Evolutionary conservation across 768 basidiomycete genomes (phyloP), one percentile per base, ranked within the genome.

Genomic region (Leccinum subtestaceum): DNA sequence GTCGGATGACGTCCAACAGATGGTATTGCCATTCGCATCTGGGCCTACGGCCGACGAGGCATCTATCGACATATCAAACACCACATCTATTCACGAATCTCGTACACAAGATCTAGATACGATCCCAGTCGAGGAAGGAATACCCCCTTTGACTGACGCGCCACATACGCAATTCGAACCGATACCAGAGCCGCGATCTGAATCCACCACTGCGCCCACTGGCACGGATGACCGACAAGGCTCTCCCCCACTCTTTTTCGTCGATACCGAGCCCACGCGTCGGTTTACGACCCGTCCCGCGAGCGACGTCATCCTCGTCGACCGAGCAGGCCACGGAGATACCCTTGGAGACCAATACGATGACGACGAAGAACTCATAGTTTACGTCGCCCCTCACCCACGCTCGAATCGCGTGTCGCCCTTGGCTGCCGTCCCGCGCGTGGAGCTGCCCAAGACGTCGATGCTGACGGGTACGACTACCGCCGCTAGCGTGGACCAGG

Each of bases 371-470:
- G 67, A 82, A 4, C 31, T 10, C 31, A 91, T 92, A 56, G 89
- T 92, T 10, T 91, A 91, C 65, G 85, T 84, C 25, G 88, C 89
- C 0, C 89, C 90, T 0, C 82, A 88, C 65, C 89, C 89, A 5
- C 82, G 87, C 1, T 64, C 64, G 3, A 53, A 55, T 3, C 55
- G 59, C 23, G 48, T 32, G 27, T 61, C 70, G 4, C 68, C 67
- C 47, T 2, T 49, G 6, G 52, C 65, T 10, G 9, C 57, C 45
- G n/a, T 61, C 5, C 65, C 65, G 1, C 58, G 57, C 9, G 60
- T 65, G 53, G 51, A 56, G 25, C 46, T 70, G 15, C 64, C 71
- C 13, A 32, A 55, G 5, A 68, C 62, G 32, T 73, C 71, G 4
- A 58, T 72, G 53, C 51, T 73, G 45, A 72, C 69, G 1, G 70